A percentile compares a stretch with the other conserved stretches of the same genome.
Conservation (phyloP, 192 early-diverging fungal genomes). For the Coemansia asiatica region DNA sequence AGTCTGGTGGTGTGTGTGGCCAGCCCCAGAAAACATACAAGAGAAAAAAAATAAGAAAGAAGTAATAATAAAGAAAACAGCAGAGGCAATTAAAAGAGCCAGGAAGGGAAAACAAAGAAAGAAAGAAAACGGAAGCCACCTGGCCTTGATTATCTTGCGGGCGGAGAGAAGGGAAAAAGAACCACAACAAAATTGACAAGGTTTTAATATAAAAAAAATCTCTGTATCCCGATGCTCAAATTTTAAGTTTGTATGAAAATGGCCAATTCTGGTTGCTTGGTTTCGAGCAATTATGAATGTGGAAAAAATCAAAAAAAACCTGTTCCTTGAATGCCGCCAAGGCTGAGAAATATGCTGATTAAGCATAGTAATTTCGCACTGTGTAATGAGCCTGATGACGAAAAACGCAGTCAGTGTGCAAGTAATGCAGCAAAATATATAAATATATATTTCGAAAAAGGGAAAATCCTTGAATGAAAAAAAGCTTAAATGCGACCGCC, state of each 20-base stretch:
- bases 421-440: too few relatives aligned
- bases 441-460: too few relatives aligned
- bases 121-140: constrained; percentile 3
- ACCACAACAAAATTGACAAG: too few relatives aligned
- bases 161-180: not conserved
- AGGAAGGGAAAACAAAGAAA: not conserved
- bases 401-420: too few relatives aligned
- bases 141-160: not conserved
- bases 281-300: too few relatives aligned
- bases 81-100: not conserved
- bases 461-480: not conserved
- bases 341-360: not conserved
- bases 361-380: not conserved
- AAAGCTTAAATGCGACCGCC: not conserved
- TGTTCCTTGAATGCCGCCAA: too few relatives aligned
- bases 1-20: not conserved
- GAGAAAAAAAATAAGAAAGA: not conserved
- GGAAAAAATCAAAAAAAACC: too few relatives aligned
- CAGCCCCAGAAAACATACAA: constrained; percentile 23
- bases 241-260: too few relatives aligned
- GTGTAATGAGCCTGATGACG: not conserved
- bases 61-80: not conserved
- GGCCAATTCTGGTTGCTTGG: too few relatives aligned
- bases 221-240: not conserved
- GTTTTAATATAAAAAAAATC: not conserved